These are phyloP conservation scores for Avena insularis DNA, from an alignment of 176 grass and related monocot genomes.

Conservation along the genomic window DNA sequence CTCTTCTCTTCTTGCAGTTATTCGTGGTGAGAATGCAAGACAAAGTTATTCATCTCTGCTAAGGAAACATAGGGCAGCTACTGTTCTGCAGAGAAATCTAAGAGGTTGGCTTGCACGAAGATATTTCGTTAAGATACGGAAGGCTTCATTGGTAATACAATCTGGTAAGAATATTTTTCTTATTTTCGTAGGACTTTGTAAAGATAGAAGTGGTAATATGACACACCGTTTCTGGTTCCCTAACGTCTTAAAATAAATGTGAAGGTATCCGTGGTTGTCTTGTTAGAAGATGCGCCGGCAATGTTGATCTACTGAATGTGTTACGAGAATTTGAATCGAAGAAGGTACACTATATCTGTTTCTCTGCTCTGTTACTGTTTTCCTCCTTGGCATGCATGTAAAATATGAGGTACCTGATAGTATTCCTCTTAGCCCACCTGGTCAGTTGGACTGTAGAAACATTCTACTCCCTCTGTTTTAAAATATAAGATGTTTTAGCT, in stretches of 20 bases:
- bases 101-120: constrained; percentile 68
- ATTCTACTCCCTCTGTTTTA: neutral
- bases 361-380: neutral
- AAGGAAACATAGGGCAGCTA: constrained; percentile 71
- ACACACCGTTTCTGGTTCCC: constrained; percentile 22
- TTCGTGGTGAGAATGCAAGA: constrained; percentile 82
- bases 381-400: neutral
- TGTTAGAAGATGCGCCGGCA: constrained; percentile 79
- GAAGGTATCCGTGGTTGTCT: constrained; percentile 80
- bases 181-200: constrained; percentile 24
- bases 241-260: constrained; percentile 20
- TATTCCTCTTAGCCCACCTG: constrained; percentile 19
- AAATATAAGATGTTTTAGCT: too few species aligned
- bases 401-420: neutral
- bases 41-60: constrained; percentile 55
- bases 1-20: constrained; percentile 53
- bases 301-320: constrained; percentile 72
- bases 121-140: constrained; percentile 65
- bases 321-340: constrained; percentile 66
- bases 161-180: constrained; percentile 64
- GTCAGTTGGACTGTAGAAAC: neutral
- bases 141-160: constrained; percentile 82
- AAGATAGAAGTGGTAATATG: constrained; percentile 10
- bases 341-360: constrained; percentile 49
- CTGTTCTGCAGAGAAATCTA: constrained; percentile 74